Evolutionary conservation across 352 stramenopile genomes (phyloP), one percentile per base, ranked within the genome.

Genomic region (Globisporangium recalcitrans): DNA sequence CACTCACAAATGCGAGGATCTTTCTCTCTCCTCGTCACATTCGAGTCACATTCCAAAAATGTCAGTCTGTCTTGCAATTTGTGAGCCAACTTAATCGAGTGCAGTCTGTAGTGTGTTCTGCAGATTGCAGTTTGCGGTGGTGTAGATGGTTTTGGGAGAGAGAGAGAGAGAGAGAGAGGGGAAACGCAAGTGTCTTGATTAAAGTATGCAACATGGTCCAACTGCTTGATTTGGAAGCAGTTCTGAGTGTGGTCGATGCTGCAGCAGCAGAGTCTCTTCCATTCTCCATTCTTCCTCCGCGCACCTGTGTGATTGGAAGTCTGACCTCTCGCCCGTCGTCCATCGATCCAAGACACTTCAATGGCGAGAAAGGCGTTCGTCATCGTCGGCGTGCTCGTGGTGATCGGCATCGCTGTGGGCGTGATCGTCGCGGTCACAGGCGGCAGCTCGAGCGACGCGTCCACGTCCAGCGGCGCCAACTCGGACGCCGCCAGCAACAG

Each of bases 401-500:
- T 85, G 40, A 83, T 94, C 56, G 85, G 80, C 48, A 67, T 78
- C 22, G 74, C 62, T 26, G 68, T 91, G 26, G 82, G 78, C 58
- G 70, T 90, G 32, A 87, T 91, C 64, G 77, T 91, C 8, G 77
- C 70, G 7, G 77, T 90, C 49, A 90, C 81, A 2, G 62, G 70
- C 27, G 56, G 72, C 11, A 34, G 51, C 27, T 70, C 64, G 53
- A 68, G 66, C 38, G 59, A 75, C 26, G 66, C 63, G n/a, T 74
- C 63, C 58, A 85, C 65, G 16, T 60, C 48, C 58, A 70, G 60
- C n/a, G 52, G 40, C 44, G 46, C 27, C 55, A 63, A 60, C 53
- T 56, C 38, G 6, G 38, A 67, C 55, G 49, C 51, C 14, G 44
- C 44, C 9, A 51, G 57, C 44, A 68, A 34, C 53, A 56, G 24